Percentiles rank a stretch among this genome's conserved stretches.
Evolutionary conservation across 805 yeast genomes (phyloP).

Genomic region (Candida nonsorbophila): DNA sequence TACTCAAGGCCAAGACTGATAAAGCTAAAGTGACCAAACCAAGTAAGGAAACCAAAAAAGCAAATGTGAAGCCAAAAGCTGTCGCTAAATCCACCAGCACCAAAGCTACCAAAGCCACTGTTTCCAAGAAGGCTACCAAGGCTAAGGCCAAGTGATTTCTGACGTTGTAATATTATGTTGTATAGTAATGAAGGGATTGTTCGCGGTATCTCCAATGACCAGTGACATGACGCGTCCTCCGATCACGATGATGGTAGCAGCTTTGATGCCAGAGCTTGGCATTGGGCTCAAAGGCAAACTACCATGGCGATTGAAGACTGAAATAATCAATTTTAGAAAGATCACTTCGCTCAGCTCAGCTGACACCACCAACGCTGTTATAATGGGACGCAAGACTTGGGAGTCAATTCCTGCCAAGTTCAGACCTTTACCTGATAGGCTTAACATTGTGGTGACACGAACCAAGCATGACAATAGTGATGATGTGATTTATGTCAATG

Average conservation of each 20-base stretch:
- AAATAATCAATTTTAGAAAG: slow-evolving; percentile 78
- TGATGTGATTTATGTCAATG: slow-evolving; percentile 22
- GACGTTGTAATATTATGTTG: not conserved
- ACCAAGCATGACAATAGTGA: slow-evolving; percentile 15
- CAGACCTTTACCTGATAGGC: slow-evolving; percentile 73
- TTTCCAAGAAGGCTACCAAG: slow-evolving; percentile 1
- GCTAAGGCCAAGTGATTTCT: slow-evolving; percentile 2
- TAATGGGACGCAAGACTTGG: slow-evolving; percentile 97
- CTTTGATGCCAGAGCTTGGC: slow-evolving; percentile 72
- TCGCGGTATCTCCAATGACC: slow-evolving; percentile 2
- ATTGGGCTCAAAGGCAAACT: slow-evolving; percentile 77
- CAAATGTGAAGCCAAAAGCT: slow-evolving; percentile 3
- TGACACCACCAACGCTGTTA: slow-evolving; percentile 51
- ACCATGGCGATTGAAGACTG: slow-evolving; percentile 85
- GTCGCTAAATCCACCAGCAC: slow-evolving; percentile 3
- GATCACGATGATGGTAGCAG: slow-evolving; percentile 70
- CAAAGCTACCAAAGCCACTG: slow-evolving; percentile 3
- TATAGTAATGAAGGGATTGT: slow-evolving; percentile 2
- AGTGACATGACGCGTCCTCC: slow-evolving; percentile 8
- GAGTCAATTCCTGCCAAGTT: slow-evolving; percentile 83
- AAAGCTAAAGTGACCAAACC: slow-evolving; percentile 11
- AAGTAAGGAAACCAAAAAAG: slow-evolving; percentile 5
- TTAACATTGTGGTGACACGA: slow-evolving; percentile 73
- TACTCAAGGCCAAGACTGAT: slow-evolving; percentile 1
- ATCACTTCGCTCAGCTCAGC: slow-evolving; percentile 49